Evolutionary conservation across 2,329 filamentous ascomycete species (phyloP), one percentile per base, ranked within the genome.

Genomic region (Fusarium ambrosium): DNA sequence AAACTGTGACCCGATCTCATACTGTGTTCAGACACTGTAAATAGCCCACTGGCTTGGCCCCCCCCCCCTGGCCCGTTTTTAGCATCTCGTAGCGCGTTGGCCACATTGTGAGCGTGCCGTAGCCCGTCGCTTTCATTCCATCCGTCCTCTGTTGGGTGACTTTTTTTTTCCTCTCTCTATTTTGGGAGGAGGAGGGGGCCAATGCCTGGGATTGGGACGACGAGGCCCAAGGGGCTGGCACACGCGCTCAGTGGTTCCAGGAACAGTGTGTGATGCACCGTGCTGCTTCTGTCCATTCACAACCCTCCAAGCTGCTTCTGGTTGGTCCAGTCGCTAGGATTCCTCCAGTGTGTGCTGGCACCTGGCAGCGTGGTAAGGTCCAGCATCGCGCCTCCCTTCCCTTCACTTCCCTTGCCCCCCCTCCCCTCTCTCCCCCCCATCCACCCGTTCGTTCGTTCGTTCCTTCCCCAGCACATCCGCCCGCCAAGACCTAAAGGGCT

Each of bases 401-500:
- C 53, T 51, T 43, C 32, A n/a, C 32, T 51, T 51, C 43, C 39
- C 48, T 48, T 59, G 53, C 48, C 43, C 63, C 59, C 62, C 64
- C 43, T 16, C 6, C 4, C 27, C 27, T 27, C 27, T 27, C 27
- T 27, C 27, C 27, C 45, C 16, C 45, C 45, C 45, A 51, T 51
- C 51, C 71, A 67, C 63, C 70, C 72, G 76, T 74, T 72, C 74
- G 76, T 78, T 75, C 65, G 62, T 66, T 65, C 64, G 64, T 69
- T 75, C 73, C 75, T 67, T 73, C 75, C 69, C 74, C 74, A 78
- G 72, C 72, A 69, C 64, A 77, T 68, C 76, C 70, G 73, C 72
- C 70, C 66, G 74, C 76, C 76, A 74, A 77, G 74, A 34, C 69
- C 59, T 11, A 53, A 70, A 66, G 65, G 62, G 48, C 71, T 56